Evolutionary conservation across 257 asterid species (phyloP).

Genomic region (Phtheirospermum japonicum): DNA sequence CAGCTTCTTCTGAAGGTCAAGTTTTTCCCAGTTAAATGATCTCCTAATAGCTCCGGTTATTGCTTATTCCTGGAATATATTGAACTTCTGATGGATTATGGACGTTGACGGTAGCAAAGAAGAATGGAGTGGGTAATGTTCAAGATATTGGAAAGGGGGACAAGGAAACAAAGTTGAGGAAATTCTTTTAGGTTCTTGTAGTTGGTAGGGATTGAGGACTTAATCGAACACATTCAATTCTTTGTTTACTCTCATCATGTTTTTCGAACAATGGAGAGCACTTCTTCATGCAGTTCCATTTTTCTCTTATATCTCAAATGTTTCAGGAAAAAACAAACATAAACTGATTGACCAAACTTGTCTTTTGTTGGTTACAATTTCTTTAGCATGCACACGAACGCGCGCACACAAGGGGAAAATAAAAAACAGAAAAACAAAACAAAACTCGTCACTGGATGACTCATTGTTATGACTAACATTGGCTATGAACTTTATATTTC

Average conservation of each 20-base stretch:
- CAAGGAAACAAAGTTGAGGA: conserved; percentile 12
- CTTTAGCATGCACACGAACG: not conserved
- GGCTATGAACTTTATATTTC: not conserved
- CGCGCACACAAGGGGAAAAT: not conserved
- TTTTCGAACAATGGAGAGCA: not conserved
- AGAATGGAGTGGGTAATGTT: conserved; percentile 4
- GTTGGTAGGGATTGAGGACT: conserved; percentile 10
- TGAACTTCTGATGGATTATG: not conserved
- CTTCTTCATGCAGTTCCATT: not conserved
- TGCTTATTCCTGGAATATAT: not conserved
- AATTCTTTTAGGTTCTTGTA: conserved; percentile 2
- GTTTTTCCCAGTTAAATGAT: not conserved
- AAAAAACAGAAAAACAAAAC: not conserved
- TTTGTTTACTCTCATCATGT: not conserved
- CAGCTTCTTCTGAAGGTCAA: conserved; percentile 6
- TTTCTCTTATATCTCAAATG: not conserved
- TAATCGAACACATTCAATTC: not conserved
- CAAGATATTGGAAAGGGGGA: not conserved
- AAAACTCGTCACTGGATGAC: not conserved
- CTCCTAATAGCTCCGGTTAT: not conserved
- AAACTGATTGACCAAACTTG: not conserved
- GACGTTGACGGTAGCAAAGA: not conserved
- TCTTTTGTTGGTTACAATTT: conserved; percentile 11
- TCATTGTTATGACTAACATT: not conserved
- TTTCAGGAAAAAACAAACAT: not conserved